A percentile compares a stretch with the other conserved stretches of the same genome.
phyloP scores from a whole-genome alignment of 2,329 filamentous ascomycete genomes.

The Paramyrothecium roridum region DNA sequence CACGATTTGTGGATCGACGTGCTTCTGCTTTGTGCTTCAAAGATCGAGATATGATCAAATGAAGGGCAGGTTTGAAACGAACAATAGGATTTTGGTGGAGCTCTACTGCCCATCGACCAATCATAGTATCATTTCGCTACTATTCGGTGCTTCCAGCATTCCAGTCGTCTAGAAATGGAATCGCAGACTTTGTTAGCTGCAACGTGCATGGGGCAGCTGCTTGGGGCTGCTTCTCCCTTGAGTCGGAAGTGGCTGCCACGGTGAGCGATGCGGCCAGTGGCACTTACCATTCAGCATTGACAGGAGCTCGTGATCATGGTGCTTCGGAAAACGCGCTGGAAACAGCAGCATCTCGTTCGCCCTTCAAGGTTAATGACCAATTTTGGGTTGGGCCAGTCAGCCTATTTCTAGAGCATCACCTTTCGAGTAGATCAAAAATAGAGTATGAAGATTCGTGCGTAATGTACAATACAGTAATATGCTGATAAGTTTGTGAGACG shows the following conservation, averaged over 20 bases:
- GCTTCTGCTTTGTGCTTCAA: too few relatives aligned
- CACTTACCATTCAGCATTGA: conserved; percentile 21
- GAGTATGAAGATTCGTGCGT: too few relatives aligned
- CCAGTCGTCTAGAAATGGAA: background rate
- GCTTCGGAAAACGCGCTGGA: conserved; percentile 16
- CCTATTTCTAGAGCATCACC: too few relatives aligned
- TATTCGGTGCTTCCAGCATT: conserved; percentile 1
- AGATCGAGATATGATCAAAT: background rate
- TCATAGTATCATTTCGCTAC: background rate
- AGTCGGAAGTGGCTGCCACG: conserved; percentile 7
- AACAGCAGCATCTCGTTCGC: conserved; percentile 2
- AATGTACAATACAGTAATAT: too few relatives aligned
- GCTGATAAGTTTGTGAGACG: too few relatives aligned
- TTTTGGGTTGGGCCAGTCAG: too few relatives aligned
- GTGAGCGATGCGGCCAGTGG: conserved; percentile 14
- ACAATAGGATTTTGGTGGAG: background rate
- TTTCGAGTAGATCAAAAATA: too few relatives aligned
- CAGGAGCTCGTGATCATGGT: conserved; percentile 13
- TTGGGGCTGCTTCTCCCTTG: background rate
- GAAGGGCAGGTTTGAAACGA: background rate
- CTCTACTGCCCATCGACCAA: background rate
- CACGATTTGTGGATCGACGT: too few relatives aligned
- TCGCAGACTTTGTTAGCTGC: too few relatives aligned
- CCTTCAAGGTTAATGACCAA: too few relatives aligned
- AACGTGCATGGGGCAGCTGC: background rate